phyloP scores from a whole-genome alignment of 2,329 filamentous ascomycete genomes.

The Endoconidiophora laricicola region DNA sequence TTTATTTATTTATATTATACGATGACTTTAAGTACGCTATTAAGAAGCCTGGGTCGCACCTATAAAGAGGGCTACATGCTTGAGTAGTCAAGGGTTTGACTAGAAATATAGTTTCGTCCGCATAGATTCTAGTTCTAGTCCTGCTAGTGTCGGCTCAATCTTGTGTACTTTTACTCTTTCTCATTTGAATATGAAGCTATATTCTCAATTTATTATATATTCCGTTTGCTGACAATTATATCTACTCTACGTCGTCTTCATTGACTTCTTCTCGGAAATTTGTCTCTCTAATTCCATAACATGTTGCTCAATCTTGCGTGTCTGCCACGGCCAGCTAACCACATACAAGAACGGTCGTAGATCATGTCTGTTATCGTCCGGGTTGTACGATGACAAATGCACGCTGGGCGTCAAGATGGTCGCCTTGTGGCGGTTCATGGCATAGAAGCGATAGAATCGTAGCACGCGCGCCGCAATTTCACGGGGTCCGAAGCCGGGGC shows the following conservation, averaged over 20 bases:
- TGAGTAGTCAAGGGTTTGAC: slow-evolving; percentile 11
- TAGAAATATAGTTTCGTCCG: slow-evolving; percentile 11
- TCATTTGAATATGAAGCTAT: background rate
- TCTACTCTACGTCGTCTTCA: background rate
- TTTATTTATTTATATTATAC: background rate
- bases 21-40: background rate
- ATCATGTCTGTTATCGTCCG: slow-evolving; percentile 25
- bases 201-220: background rate
- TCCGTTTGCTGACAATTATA: background rate
- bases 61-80: slow-evolving; percentile 7
- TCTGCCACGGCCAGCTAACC: slow-evolving; percentile 24
- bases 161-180: background rate
- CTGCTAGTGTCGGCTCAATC: slow-evolving; percentile 6
- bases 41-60: background rate
- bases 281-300: slow-evolving; percentile 20
- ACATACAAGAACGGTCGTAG: slow-evolving; percentile 27
- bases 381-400: slow-evolving; percentile 26
- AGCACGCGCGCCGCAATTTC: slow-evolving; percentile 28
- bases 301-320: slow-evolving; percentile 25
- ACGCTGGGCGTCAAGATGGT: slow-evolving; percentile 41
- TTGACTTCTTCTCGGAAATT: slow-evolving; percentile 13
- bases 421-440: slow-evolving; percentile 49
- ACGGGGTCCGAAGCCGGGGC: slow-evolving; percentile 18
- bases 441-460: slow-evolving; percentile 31
- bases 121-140: slow-evolving; percentile 11